Percentiles rank a stretch among this genome's conserved stretches.
These are phyloP conservation scores for Aspergillus aculeatus DNA, from an alignment of 2,329 filamentous ascomycete species.

Conservation along the genomic window DNA sequence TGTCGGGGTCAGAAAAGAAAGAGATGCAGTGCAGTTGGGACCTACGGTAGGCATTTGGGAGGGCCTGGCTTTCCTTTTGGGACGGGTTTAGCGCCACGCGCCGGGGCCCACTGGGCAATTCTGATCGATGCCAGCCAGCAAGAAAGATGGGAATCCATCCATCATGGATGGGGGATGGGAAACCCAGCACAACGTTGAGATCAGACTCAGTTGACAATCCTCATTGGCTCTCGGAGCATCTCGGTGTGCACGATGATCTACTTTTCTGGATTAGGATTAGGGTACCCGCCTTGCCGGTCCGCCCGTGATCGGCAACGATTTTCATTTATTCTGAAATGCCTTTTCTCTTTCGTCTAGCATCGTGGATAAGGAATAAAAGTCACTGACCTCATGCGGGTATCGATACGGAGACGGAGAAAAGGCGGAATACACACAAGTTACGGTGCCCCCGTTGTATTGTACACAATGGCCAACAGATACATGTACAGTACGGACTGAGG, in stretches of 20 bases:
- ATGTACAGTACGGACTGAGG: too few relatives aligned
- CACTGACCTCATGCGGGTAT: background rate
- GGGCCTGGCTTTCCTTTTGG: background rate
- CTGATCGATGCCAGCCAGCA: conserved; percentile 9
- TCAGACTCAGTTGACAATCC: background rate
- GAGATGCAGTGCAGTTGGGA: background rate
- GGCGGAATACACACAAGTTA: too few relatives aligned
- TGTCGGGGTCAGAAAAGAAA: background rate
- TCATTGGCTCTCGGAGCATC: conserved; percentile 22
- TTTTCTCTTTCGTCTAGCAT: too few relatives aligned
- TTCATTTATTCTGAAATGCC: background rate
- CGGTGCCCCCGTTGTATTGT: background rate
- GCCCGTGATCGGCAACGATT: conserved; percentile 19
- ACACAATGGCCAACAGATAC: background rate
- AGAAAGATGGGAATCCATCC: background rate
- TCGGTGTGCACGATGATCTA: conserved; percentile 15
- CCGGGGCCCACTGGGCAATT: background rate
- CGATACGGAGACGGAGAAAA: too few relatives aligned
- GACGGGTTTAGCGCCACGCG: background rate
- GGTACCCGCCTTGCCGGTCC: conserved; percentile 24
- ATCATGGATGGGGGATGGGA: too few relatives aligned
- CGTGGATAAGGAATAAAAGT: too few relatives aligned
- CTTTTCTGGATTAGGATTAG: conserved; percentile 12
- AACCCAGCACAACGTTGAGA: conserved; percentile 17
- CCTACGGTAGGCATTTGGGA: background rate